Evolutionary conservation across 257 asterid genomes (phyloP).

Genomic region (Solanum medicagineum): DNA sequence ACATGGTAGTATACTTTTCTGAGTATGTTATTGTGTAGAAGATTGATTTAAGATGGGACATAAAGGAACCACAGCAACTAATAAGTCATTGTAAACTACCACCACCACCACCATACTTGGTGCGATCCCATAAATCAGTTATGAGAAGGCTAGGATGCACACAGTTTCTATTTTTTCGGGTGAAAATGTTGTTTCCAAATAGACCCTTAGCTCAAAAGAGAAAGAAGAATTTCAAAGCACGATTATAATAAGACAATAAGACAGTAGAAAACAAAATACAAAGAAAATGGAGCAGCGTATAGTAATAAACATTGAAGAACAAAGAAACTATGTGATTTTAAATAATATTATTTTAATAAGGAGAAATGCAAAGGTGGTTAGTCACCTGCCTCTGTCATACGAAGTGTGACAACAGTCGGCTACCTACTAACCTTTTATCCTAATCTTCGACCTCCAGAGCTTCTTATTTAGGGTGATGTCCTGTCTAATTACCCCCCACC

Average conservation of each 20-base stretch:
- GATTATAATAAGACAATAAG: background rate
- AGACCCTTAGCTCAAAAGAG: background rate
- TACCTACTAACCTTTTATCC: background rate
- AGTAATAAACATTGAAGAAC: background rate
- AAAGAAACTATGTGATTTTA: background rate
- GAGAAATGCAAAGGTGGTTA: background rate
- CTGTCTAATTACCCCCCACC: background rate
- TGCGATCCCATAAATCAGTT: background rate
- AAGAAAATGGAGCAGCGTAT: background rate
- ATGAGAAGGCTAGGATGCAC: background rate
- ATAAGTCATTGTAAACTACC: background rate
- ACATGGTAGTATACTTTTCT: background rate
- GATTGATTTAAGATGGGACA: background rate
- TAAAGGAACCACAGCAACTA: background rate
- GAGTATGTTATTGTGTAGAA: background rate
- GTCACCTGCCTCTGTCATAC: background rate
- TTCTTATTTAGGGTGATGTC: background rate
- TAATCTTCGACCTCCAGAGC: background rate
- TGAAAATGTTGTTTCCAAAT: too few species aligned
- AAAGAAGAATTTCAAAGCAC: too few species aligned
- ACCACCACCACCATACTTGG: background rate
- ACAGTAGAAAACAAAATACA: background rate
- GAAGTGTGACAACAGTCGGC: background rate
- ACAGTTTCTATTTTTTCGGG: background rate
- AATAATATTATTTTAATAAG: too few species aligned